Base-by-base conservation (phyloP, 2,329 filamentous ascomycete species). In the Thielaviopsis cerberus region DNA sequence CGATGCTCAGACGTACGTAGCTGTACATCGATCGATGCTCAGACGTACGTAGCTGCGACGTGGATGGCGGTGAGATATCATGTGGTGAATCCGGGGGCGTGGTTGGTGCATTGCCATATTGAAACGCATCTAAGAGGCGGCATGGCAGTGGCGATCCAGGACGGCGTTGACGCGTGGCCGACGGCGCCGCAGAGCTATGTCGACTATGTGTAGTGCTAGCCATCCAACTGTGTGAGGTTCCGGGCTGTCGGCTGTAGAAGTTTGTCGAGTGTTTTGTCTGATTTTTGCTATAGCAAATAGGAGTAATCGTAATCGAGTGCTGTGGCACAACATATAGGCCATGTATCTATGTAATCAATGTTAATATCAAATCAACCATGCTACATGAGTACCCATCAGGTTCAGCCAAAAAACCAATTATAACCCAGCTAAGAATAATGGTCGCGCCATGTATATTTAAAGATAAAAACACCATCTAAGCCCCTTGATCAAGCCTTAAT, bases 81-180 rank as follows among this genome's bases (percentile, higher is more conserved):
- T 20, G 74, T 73, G 30, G 68, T 68, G 22, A 76, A 77, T 60
- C 76, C 78, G 2, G 77, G 77, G 0, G 70, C 76, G 0, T 80
- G 75, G 71, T 62, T 80, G 25, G 63, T 81, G 3, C 78, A 80
- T 62, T 81, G 78, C 61, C 78, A 81, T 64, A 75, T 80, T 30
- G 70, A 74, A 64, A 73, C 72, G 26, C 78, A 81, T 61, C 66
- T 78, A 59, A 66, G 69, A 26, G 77, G 77, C 2, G 78, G 78
- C 1, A 81, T 81, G 78, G 69, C 69, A 26, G 66, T 79, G 66
- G 72, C 74, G 1, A 71, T 81, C 41, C 70, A 73, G 61, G 75
- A 77, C 53, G 74, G 72, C 0, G 57, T 74, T 0, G 73, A 76
- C 55, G 64, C 64, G 0, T 74, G 72, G 70, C 74, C 73, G 0